Conservation (phyloP, 257 asterid species). For the Knoxia roxburghii region DNA sequence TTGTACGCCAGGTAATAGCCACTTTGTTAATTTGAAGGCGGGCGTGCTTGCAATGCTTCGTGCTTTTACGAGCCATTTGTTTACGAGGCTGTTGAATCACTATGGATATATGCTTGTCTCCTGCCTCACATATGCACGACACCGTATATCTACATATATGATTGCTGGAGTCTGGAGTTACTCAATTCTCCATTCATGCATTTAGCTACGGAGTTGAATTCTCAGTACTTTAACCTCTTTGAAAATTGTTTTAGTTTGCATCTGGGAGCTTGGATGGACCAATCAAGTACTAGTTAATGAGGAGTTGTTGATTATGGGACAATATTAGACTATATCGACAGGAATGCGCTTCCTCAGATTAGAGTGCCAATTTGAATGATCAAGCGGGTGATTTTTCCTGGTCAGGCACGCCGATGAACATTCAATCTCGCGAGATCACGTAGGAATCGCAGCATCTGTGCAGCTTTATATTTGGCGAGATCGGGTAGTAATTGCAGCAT, state of each 20-base stretch:
- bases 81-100: neutral
- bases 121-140: neutral
- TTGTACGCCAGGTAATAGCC: constrained; percentile 74
- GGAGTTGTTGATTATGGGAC: neutral
- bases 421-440: neutral
- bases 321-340: neutral
- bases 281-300: constrained; percentile 51
- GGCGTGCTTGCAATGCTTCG: neutral
- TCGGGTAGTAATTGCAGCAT: neutral
- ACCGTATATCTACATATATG: neutral
- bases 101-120: neutral
- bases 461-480: constrained; percentile 18
- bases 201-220: neutral
- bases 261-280: constrained; percentile 99
- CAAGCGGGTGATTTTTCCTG: neutral
- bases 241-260: constrained; percentile 58
- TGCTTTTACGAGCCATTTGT: neutral
- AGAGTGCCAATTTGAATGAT: neutral
- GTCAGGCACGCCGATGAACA: neutral
- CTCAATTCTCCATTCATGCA: neutral
- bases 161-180: neutral
- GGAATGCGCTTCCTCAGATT: neutral
- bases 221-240: constrained; percentile 9
- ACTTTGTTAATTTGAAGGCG: constrained; percentile 1
- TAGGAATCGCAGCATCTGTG: constrained; percentile 8